Evolutionary conservation across 1,284 basidiomycete species (phyloP).

Genomic region (Naganishia sp.): DNA sequence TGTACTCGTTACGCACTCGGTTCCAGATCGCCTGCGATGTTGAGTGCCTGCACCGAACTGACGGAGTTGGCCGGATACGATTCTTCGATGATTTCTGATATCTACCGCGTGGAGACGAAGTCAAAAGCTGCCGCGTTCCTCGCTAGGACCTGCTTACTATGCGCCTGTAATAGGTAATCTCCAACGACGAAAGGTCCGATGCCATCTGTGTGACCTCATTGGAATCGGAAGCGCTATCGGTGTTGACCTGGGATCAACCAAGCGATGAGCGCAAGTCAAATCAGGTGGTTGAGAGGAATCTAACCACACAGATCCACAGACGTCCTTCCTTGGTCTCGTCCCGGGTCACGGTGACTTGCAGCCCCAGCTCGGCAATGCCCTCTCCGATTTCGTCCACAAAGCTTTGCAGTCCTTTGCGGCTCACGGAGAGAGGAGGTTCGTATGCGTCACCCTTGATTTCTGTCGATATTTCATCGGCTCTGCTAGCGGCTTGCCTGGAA

Average conservation of each 20-base stretch:
- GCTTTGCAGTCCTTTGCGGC: conserved; percentile 36
- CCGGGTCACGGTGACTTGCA: conserved; percentile 39
- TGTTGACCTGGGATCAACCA: not conserved
- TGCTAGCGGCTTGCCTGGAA: not conserved
- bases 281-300: conserved; percentile 24
- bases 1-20: conserved; percentile 10
- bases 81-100: conserved; percentile 45
- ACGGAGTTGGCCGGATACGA: conserved; percentile 51
- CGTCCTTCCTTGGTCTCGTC: conserved; percentile 43
- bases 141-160: conserved; percentile 38
- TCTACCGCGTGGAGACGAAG: not conserved
- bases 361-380: conserved; percentile 42
- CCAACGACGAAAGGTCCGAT: conserved; percentile 46
- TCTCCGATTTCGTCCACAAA: conserved; percentile 43
- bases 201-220: conserved; percentile 42
- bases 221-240: conserved; percentile 43
- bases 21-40: conserved; percentile 30
- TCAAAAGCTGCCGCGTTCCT: not conserved
- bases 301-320: conserved; percentile 42
- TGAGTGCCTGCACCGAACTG: conserved; percentile 40
- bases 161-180: conserved; percentile 47
- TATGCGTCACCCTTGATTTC: conserved; percentile 38
- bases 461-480: conserved; percentile 19
- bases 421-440: conserved; percentile 36
- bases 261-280: not conserved